Percentiles rank a stretch among this genome's conserved stretches.
Conservation (phyloP, 192 early-diverging fungal species). For the Glomus cerebriforme region DNA sequence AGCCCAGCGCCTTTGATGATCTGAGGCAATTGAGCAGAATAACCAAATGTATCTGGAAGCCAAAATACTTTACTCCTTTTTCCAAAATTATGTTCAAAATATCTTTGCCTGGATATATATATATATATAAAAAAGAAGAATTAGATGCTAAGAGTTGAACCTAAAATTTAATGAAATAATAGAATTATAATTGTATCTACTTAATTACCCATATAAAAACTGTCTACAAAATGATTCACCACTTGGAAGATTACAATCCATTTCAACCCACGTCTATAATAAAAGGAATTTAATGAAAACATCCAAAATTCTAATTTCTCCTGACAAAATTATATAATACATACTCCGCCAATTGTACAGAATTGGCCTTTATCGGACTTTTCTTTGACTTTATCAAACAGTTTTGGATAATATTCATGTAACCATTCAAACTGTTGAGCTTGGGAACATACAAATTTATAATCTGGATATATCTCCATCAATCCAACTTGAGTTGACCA, state of each 20-base stretch:
- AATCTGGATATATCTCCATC: slow-evolving; percentile 88
- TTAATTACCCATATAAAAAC: slow-evolving; percentile 78
- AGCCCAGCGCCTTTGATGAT: slow-evolving; percentile 76
- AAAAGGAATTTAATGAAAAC: not conserved
- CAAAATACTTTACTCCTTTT: slow-evolving; percentile 78
- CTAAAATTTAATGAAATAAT: not conserved
- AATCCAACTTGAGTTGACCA: slow-evolving; percentile 80
- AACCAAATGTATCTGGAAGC: slow-evolving; percentile 95
- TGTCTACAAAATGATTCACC: slow-evolving; percentile 95
- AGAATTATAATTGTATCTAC: not conserved
- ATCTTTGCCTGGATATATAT: slow-evolving; percentile 63
- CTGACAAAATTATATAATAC: slow-evolving; percentile 22
- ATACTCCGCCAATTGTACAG: slow-evolving; percentile 85
- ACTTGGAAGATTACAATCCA: slow-evolving; percentile 97
- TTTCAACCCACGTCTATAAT: slow-evolving; percentile 88
- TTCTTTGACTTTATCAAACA: slow-evolving; percentile 77
- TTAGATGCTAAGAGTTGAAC: not conserved
- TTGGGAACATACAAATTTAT: slow-evolving; percentile 92
- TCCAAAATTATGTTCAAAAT: slow-evolving; percentile 80
- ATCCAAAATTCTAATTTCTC: not conserved
- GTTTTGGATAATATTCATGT: slow-evolving; percentile 74
- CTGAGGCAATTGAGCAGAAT: slow-evolving; percentile 91
- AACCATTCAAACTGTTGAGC: slow-evolving; percentile 98
- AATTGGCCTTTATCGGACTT: slow-evolving; percentile 77
- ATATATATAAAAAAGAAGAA: slow-evolving; percentile 17